A percentile compares a stretch with the other conserved stretches of the same genome.
Conservation (phyloP, 176 grass and related monocot species). For the Pontederia paniculata region DNA sequence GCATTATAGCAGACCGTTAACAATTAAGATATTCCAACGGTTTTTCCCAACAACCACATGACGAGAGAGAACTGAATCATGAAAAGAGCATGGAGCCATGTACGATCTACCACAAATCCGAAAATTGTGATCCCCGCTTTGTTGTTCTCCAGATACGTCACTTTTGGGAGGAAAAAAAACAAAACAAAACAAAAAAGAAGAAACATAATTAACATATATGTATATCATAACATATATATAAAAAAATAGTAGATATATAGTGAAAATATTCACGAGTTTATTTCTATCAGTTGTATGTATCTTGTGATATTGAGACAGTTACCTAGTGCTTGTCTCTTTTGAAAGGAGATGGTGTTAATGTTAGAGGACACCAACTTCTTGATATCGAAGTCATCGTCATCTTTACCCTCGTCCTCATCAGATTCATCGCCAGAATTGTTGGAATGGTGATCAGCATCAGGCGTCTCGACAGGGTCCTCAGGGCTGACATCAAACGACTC, state of each 20-base stretch:
- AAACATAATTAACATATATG: neutral
- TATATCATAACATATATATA: too few relatives aligned
- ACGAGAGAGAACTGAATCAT: slow-evolving; percentile 84
- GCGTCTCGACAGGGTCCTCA: slow-evolving; percentile 1
- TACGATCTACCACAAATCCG: slow-evolving; percentile 70
- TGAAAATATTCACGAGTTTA: too few relatives aligned
- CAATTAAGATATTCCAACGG: slow-evolving; percentile 65
- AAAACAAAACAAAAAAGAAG: neutral
- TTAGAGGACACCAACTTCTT: slow-evolving; percentile 31
- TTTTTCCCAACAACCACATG: slow-evolving; percentile 83
- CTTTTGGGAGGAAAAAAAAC: slow-evolving; percentile 11
- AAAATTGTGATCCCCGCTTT: slow-evolving; percentile 86
- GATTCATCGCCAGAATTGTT: slow-evolving; percentile 15
- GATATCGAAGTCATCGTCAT: slow-evolving; percentile 49
- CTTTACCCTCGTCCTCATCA: slow-evolving; percentile 37
- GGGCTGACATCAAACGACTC: slow-evolving; percentile 18
- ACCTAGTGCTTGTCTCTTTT: slow-evolving; percentile 89
- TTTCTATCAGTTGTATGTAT: too few relatives aligned
- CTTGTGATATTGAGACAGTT: too few relatives aligned
- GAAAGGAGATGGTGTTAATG: slow-evolving; percentile 48
- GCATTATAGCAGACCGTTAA: neutral
- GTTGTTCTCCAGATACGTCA: slow-evolving; percentile 96
- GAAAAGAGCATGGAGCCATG: slow-evolving; percentile 79
- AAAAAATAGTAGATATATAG: too few relatives aligned
- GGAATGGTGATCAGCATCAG: neutral